Conservation (phyloP, 2,329 filamentous ascomycete genomes). For the Simplicillium sp. region DNA sequence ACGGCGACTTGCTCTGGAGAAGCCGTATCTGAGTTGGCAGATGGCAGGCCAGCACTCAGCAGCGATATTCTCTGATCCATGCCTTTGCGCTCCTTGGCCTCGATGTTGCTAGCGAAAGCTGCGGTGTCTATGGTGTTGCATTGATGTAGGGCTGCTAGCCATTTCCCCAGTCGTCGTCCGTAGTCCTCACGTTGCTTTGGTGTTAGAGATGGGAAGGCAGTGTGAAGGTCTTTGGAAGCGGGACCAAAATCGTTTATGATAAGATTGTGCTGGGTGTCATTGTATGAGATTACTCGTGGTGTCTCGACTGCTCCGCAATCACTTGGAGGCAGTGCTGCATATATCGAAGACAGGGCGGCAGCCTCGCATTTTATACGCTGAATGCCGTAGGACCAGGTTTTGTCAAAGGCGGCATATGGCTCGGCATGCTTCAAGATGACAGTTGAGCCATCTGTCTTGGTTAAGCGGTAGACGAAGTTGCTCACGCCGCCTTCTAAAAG, state of each 20-base stretch:
- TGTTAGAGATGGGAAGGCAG: no score
- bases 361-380: neutral
- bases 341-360: neutral
- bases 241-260: no score
- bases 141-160: neutral
- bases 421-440: neutral
- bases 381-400: neutral
- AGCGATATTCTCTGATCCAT: neutral
- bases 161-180: neutral
- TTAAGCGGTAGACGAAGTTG: neutral
- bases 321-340: neutral
- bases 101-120: neutral
- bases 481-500: constrained; percentile 1
- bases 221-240: no score
- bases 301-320: no score
- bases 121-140: neutral
- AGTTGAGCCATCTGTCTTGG: neutral
- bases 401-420: neutral
- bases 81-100: neutral
- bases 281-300: no score
- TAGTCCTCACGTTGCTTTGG: neutral
- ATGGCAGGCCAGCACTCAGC: neutral
- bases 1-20: neutral
- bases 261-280: no score
- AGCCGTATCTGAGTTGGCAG: neutral